These are phyloP conservation scores for Alternaria longipes DNA, from an alignment of 2,329 filamentous ascomycete genomes.

Conservation along the genomic window DNA sequence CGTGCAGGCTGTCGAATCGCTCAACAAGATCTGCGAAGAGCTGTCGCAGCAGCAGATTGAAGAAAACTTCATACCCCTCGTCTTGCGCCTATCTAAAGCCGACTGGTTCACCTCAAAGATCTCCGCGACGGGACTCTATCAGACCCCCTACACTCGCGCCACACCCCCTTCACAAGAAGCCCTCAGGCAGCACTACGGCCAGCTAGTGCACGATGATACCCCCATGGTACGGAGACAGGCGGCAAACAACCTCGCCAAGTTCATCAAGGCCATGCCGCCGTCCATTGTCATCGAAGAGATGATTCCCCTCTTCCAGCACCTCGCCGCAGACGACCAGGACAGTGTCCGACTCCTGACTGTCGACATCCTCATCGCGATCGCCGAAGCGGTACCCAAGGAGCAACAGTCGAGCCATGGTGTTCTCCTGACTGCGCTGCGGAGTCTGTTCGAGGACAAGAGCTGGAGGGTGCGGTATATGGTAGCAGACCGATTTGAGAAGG, in stretches of 20 bases:
- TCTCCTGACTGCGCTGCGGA: slow-evolving; percentile 86
- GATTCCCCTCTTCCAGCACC: slow-evolving; percentile 98
- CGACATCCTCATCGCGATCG: slow-evolving; percentile 94
- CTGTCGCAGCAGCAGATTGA: slow-evolving; percentile 93
- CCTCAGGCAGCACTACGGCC: slow-evolving; percentile 88
- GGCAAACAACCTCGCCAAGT: slow-evolving; percentile 95
- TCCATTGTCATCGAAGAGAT: slow-evolving; percentile 95
- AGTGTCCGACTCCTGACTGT: slow-evolving; percentile 95
- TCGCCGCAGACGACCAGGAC: slow-evolving; percentile 96
- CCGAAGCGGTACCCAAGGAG: slow-evolving; percentile 96
- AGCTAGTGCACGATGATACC: slow-evolving; percentile 96
- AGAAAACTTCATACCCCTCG: slow-evolving; percentile 95
- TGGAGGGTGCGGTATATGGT: slow-evolving; percentile 99
- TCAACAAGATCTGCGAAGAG: slow-evolving; percentile 98
- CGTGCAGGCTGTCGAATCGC: slow-evolving; percentile 89
- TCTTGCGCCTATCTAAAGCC: slow-evolving; percentile 94
- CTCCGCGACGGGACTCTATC: slow-evolving; percentile 95
- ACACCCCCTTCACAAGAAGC: slow-evolving; percentile 87
- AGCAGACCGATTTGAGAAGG: slow-evolving; percentile 97
- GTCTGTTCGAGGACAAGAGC: slow-evolving; percentile 98
- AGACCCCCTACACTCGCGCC: slow-evolving; percentile 90
- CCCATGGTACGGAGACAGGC: slow-evolving; percentile 98
- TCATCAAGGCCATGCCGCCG: slow-evolving; percentile 95
- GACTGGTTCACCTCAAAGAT: slow-evolving; percentile 99
- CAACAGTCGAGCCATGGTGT: slow-evolving; percentile 97